Base-by-base conservation (phyloP, 2,329 filamentous ascomycete genomes). In the Paraphaeosphaeria minitans region DNA sequence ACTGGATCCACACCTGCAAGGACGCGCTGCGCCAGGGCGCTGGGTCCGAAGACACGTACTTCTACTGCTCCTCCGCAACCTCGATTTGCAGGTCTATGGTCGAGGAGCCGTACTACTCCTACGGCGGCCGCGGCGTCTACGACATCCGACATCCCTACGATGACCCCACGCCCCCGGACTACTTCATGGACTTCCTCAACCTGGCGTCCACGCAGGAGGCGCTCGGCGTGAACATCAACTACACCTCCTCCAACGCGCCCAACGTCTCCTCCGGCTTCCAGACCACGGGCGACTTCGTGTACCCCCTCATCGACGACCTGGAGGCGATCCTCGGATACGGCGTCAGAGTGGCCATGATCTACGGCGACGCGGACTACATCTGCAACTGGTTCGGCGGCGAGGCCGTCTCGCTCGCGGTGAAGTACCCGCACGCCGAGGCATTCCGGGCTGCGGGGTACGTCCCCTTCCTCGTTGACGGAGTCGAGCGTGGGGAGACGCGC, bases 361-460 rank as follows among this genome's bases (percentile, higher is more conserved):
- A 87, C 64, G 85, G 85, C 2, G 85, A 87, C 66, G 79, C 83
- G 2, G 85, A 87, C 67, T 87, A 75, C 58, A 82, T 81, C 67
- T 84, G 82, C 75, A 86, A 86, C 68, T 86, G 89, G 86, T 80
- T 89, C 65, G 92, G 92, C 19, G 91, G 90, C 27, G 84, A 95
- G 75, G 88, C 89, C 5, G 82, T 91, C 46, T 89, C 88, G 2
- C 80, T 77, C 4, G 82, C 82, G 7, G 75, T 91, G 0, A 69
- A 74, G 35, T 88, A 88, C 66, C 75, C 80, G 0, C 70, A 78
- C 9, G 75, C 78, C 43, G 68, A 75, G 6, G 66, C 74, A 2
- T 95, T 94, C 73, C 78, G 82, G 1, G 76, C 79, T 0, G 87
- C 91, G 0, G 91, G 90, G 0, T 95, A 94, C 74, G 86, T 89